Evolutionary conservation across 768 basidiomycete genomes (phyloP), one percentile per base, ranked within the genome.

Genomic region (Leccinum broughii): DNA sequence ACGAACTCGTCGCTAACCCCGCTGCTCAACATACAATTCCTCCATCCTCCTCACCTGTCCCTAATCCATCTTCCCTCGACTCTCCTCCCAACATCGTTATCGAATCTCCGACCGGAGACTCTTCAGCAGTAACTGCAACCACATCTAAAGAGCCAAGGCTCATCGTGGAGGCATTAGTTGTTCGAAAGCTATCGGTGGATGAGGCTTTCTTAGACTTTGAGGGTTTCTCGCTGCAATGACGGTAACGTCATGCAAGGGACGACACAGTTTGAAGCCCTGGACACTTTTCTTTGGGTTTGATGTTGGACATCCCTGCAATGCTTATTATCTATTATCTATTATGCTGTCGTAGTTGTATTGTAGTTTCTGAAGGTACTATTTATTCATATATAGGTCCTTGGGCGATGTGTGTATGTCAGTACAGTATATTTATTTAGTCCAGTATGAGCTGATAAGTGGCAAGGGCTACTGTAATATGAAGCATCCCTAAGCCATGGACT

Each of bases 121-220:
- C 13, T 50, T 63, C 6, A 54, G 49, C 7, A 39, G 24, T 20
- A 41, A 53, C 48, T 5, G 46, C 37, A 11, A 44, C 26, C 17
- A 9, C 51, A 15, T 34, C 51, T 20, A 55, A 65, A 17, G 79
- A 81, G 54, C 80, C 83, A 34, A 77, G 88, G n/a, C 76, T 88
- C 4, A 92, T 93, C 51, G 90, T 92, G 10, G 91, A 94, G 70
- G 92, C 85, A 2, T 78, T 93, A 32, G 86, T 94, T 2, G 85
- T 92, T 20, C 81, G 89, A 51, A 90, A 93, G 72, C 77, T 92
- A 75, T 85, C 87, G 17, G 66, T 87, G 2, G 88, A 89, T 58
- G 92, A 93, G 69, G 88, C 79, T 17, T 93, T 86, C 70, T 70
- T 92, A 57, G 90, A 92, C 68, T 91, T 93, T 69, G 84, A 81